phyloP scores from a whole-genome alignment of 2,329 filamentous ascomycete genomes.

The Thelonectria olida region DNA sequence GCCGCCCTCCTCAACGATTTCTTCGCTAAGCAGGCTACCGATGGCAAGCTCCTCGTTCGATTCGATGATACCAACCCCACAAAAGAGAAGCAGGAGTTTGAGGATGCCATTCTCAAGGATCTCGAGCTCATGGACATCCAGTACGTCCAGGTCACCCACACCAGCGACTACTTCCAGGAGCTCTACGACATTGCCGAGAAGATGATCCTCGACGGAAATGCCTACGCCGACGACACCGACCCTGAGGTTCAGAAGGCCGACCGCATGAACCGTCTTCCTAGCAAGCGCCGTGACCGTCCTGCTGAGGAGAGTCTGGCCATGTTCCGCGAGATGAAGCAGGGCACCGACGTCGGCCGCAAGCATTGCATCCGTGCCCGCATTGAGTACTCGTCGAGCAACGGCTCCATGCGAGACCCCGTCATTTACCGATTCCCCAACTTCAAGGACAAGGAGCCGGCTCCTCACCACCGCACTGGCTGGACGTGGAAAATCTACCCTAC shows the following conservation, averaged over 20 bases:
- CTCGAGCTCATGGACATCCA: slow-evolving; percentile 90
- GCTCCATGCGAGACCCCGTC: slow-evolving; percentile 94
- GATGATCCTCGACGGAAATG: slow-evolving; percentile 86
- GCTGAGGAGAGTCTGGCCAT: slow-evolving; percentile 86
- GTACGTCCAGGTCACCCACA: slow-evolving; percentile 87
- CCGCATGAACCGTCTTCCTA: slow-evolving; percentile 85
- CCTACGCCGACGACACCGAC: slow-evolving; percentile 94
- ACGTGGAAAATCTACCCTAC: slow-evolving; percentile 89
- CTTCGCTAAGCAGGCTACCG: slow-evolving; percentile 93
- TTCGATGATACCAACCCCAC: slow-evolving; percentile 98
- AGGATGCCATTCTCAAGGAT: slow-evolving; percentile 94
- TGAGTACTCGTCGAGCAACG: slow-evolving; percentile 90
- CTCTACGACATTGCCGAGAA: slow-evolving; percentile 86
- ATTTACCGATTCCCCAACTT: slow-evolving; percentile 90
- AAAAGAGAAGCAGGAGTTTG: slow-evolving; percentile 96
- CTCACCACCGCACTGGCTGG: slow-evolving; percentile 81
- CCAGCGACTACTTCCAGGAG: slow-evolving; percentile 94
- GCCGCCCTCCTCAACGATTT: slow-evolving; percentile 94
- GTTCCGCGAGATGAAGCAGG: slow-evolving; percentile 94
- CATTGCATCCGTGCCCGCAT: slow-evolving; percentile 98
- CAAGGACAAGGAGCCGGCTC: slow-evolving; percentile 51
- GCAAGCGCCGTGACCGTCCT: slow-evolving; percentile 79
- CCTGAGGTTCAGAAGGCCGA: slow-evolving; percentile 88
- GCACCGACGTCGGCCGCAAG: slow-evolving; percentile 77
- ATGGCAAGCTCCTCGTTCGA: slow-evolving; percentile 88